phyloP scores from a whole-genome alignment of 208 protist genomes.

The Angomonas deanei region DNA sequence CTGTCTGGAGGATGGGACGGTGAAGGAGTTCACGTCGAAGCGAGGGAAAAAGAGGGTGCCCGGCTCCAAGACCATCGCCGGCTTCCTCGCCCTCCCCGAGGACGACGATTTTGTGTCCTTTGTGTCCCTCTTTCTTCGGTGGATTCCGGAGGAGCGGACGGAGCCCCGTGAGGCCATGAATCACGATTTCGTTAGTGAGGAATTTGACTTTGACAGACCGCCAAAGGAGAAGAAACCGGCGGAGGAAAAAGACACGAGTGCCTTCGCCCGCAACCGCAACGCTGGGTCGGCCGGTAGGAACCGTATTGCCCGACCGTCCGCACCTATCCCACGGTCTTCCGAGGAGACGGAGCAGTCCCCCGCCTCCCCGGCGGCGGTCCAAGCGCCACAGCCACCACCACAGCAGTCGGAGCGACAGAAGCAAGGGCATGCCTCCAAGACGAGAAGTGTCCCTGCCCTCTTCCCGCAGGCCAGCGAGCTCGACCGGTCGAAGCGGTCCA shows the following conservation, averaged over 20 bases:
- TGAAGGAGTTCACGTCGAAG: slow-evolving; percentile 22
- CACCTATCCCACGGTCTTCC: too few species aligned
- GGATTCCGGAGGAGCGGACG: slow-evolving; percentile 52
- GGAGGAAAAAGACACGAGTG: not conserved
- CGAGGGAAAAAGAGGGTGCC: slow-evolving; percentile 32
- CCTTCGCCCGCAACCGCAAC: not conserved
- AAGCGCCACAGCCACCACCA: too few species aligned
- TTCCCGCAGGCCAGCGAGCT: not conserved
- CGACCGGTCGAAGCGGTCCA: not conserved
- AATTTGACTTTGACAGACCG: slow-evolving; percentile 35
- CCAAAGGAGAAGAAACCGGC: not conserved
- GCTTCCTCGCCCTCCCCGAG: slow-evolving; percentile 46
- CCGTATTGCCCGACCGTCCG: too few species aligned
- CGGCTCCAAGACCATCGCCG: slow-evolving; percentile 38
- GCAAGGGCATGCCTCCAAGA: too few species aligned
- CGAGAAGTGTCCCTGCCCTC: not conserved
- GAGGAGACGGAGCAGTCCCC: too few species aligned
- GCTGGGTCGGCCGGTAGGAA: too few species aligned
- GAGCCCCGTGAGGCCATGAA: slow-evolving; percentile 59
- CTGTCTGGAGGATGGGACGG: slow-evolving; percentile 36
- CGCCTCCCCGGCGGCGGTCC: too few species aligned
- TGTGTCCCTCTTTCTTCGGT: slow-evolving; percentile 57
- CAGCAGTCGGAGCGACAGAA: too few species aligned
- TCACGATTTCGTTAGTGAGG: slow-evolving; percentile 61
- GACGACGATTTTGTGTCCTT: slow-evolving; percentile 68